Evolutionary conservation across 257 asterid genomes (phyloP), one percentile per base, ranked within the genome.

Genomic region (Nicotiana knightiana): DNA sequence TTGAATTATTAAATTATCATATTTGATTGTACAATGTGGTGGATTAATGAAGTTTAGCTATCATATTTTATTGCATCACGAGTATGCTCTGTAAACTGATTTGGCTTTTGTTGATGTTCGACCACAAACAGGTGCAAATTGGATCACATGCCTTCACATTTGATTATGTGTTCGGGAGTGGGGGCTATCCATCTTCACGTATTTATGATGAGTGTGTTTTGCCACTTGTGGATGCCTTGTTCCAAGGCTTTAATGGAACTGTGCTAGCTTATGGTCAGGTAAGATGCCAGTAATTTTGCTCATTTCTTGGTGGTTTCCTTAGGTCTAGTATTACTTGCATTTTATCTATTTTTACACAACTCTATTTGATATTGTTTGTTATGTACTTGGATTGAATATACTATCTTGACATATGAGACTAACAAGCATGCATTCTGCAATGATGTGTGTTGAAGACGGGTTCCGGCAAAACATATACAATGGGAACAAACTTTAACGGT

Each of bases 191-290:
- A 0, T 85, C 94, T 18, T 90, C 93, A 3, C 83, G 83, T n/a
- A 89, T 96, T 18, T 96, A 82, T 67, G 98, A 91, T 33, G 97
- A 93, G 15, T 94, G 97, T 68, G 98, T 93, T 83, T 90, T 93
- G 21, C 93, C 98, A 16, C 85, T 96, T 2, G 97, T 94, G 26
- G 99, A 94, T 62, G 97, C 98, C 9, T 71, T 96, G 5, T 92
- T 96, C 58, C 89, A 91, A 58, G 99, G 99, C 5, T 96, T 94
- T 66, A 96, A 96, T 63, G 97, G 98, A 67, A 94, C 99, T 7
- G 99, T 96, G 17, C 98, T 96, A 67, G 99, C 99, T 26, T 96
- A 94, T 17, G 99, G 99, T 5, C 99, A 96, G 97, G 99, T 96
- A 54, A 75, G 46, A 37, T 51, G 63, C 3, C 46, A 7, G 63